Percentiles rank a stretch among this genome's conserved stretches.
Conservation (phyloP, 257 asterid species). For the Salvia hispanica region DNA sequence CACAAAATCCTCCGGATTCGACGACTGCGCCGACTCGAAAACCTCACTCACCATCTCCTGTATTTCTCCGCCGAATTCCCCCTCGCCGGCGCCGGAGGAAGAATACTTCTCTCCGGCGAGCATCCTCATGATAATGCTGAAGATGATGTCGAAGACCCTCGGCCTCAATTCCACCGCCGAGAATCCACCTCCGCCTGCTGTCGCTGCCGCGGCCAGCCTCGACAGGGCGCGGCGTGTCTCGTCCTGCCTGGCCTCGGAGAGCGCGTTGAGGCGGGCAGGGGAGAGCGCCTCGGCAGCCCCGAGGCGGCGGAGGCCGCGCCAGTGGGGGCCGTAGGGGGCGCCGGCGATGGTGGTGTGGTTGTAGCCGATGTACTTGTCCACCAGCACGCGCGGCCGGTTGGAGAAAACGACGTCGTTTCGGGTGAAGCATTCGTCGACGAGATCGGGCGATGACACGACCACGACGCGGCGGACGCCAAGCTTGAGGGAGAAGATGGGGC, state of each 20-base stretch:
- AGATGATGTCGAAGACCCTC: neutral
- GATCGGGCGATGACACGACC: conserved; percentile 44
- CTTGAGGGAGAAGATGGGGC: conserved; percentile 51
- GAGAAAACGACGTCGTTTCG: conserved; percentile 46
- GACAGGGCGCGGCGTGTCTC: conserved; percentile 27
- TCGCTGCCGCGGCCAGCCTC: conserved; percentile 5
- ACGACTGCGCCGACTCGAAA: conserved; percentile 34
- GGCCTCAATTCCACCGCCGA: conserved; percentile 1
- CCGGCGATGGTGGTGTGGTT: conserved; percentile 46
- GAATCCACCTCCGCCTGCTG: conserved; percentile 16
- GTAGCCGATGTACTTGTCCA: conserved; percentile 47
- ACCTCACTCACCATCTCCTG: conserved; percentile 39
- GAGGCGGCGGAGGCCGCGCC: conserved; percentile 53
- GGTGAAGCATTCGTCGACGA: conserved; percentile 47
- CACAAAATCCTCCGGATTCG: conserved; percentile 49
- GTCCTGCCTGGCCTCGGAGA: conserved; percentile 38
- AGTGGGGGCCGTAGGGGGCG: conserved; percentile 46
- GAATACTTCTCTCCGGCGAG: conserved; percentile 1
- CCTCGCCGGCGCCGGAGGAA: conserved; percentile 14
- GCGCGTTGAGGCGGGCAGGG: conserved; percentile 39
- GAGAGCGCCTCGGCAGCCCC: conserved; percentile 44
- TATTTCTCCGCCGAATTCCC: conserved; percentile 25
- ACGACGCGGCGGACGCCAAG: conserved; percentile 49
- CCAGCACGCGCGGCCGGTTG: conserved; percentile 42
- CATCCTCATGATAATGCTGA: neutral